Evolutionary conservation across 2,329 filamentous ascomycete genomes (phyloP), one percentile per base, ranked within the genome.

Genomic region (Aspergillus sp.): DNA sequence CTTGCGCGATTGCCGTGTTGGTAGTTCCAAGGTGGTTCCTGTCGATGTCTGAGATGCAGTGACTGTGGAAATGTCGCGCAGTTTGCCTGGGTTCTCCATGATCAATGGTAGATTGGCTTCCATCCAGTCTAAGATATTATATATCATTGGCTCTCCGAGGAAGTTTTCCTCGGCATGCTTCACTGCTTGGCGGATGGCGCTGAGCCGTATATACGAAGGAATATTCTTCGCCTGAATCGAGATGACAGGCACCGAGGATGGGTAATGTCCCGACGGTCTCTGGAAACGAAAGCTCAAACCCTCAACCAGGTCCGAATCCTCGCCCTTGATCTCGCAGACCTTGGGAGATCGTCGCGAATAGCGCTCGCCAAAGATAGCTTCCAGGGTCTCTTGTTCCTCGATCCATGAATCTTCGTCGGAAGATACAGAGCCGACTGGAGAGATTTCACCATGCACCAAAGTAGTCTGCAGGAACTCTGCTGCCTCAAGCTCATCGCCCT

Each of bases 171-270:
- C 77, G 2, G 91, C 86, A 66, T 93, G 85, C 4, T 82, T 78
- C 4, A 97, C 76, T 1, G 87, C 85, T 70, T 88, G 86, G 61
- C 89, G 87, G 63, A 94, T 84, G 34, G 96, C 86, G 64, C 91
- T 96, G 10, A 99, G 79, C 55, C 93, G 89, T 65, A 97, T 95
- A 65, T 99, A 96, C 3, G 94, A 91, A 17, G 94, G 94, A 11
- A 97, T 80, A 10, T 83, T 74, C 47, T 82, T 82, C 21, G 85
- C 80, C 44, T 83, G 72, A 29, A 97, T 79, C 2, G 86, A 84
- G 32, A 97, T 76, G 9, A 95, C 81, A 1, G 86, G 78, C 75
- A 84, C 71, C 69, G 82, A 63, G 64, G 80, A 71, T 1, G 94
- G 94, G 70, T 97, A 99, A 45, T 81, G 70, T 13, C 67, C 78